Conservation (phyloP, 345 rosid genomes). For the Acer saccharum region DNA sequence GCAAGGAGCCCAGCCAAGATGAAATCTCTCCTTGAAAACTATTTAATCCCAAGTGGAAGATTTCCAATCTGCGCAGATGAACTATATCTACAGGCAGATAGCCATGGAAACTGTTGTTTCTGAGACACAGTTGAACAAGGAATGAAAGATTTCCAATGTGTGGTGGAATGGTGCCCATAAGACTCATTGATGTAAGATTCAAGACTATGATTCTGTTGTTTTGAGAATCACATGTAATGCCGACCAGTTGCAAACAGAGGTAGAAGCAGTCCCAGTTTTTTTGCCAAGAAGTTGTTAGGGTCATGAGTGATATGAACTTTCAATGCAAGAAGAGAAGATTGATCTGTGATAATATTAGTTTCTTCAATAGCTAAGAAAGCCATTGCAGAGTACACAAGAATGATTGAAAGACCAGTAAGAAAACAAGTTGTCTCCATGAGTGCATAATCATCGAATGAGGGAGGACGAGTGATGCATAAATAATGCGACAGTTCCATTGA, state of each 20-base stretch:
- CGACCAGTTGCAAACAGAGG: slow-evolving; percentile 25
- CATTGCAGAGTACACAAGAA: neutral
- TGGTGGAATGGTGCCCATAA: slow-evolving; percentile 23
- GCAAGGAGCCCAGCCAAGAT: slow-evolving; percentile 10
- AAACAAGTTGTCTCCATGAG: neutral
- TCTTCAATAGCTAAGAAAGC: slow-evolving; percentile 2
- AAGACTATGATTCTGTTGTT: slow-evolving; percentile 8
- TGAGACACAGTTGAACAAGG: neutral
- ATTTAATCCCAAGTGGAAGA: neutral
- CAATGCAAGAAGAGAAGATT: slow-evolving; percentile 20
- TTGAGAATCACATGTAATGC: slow-evolving; percentile 8
- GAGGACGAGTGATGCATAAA: neutral
- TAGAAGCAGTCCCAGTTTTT: slow-evolving; percentile 14
- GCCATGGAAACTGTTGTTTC: slow-evolving; percentile 12
- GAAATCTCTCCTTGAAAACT: slow-evolving; percentile 4
- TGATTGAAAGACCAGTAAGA: neutral
- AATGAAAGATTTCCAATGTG: slow-evolving; percentile 16
- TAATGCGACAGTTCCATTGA: neutral
- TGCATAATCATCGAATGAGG: neutral
- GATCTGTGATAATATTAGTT: neutral
- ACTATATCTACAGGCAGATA: neutral
- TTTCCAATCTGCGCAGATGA: neutral
- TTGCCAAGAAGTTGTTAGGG: slow-evolving; percentile 9
- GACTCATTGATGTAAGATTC: slow-evolving; percentile 22
- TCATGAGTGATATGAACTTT: slow-evolving; percentile 13